These are phyloP conservation scores for Pseudoturritis turrita DNA, from an alignment of 345 rosid genomes.

Conservation along the genomic window DNA sequence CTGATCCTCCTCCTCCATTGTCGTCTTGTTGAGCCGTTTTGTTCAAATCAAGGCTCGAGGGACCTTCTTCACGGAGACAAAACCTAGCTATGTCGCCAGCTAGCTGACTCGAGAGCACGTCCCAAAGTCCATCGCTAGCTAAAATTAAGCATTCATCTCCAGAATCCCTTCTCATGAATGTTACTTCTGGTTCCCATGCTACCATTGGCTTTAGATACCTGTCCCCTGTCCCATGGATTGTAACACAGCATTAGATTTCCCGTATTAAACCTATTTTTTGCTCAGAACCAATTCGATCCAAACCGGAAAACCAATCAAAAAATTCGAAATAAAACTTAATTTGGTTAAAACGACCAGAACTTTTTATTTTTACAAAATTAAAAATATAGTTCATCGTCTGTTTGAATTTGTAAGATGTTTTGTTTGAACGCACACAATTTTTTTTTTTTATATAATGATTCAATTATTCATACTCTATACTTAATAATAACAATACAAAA, in stretches of 20 bases:
- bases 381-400: not conserved
- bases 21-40: constrained; percentile 13
- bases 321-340: not conserved
- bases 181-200: constrained; percentile 59
- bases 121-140: constrained; percentile 86
- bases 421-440: not conserved
- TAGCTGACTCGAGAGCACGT: constrained; percentile 57
- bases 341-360: not conserved
- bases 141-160: constrained; percentile 67
- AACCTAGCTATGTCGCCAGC: constrained; percentile 57
- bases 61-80: constrained; percentile 40
- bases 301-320: too few species aligned
- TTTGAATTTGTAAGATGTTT: not conserved
- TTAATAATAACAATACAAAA: not conserved
- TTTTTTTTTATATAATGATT: not conserved
- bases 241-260: not conserved
- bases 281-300: too few species aligned
- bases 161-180: constrained; percentile 42
- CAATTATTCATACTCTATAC: too few species aligned
- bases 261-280: not conserved
- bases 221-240: constrained; percentile 48
- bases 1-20: constrained; percentile 15
- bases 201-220: constrained; percentile 62
- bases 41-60: constrained; percentile 17
- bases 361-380: too few species aligned